These are phyloP conservation scores for Kurtzmaniella natalensis DNA, from an alignment of 1,139 yeast genomes.

Conservation along the genomic window DNA sequence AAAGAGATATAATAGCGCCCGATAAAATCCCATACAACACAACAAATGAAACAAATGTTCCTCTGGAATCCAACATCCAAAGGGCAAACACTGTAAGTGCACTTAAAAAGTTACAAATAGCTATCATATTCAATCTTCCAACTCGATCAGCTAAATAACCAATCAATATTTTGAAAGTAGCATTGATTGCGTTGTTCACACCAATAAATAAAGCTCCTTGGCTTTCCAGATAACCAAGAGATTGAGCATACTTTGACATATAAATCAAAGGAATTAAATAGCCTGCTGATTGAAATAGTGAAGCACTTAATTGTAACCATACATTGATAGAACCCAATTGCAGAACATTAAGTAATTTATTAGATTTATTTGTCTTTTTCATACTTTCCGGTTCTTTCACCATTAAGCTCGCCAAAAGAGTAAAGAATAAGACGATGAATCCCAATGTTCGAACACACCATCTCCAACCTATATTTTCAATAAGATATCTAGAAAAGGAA, in stretches of 20 bases:
- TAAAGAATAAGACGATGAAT: constrained; percentile 17
- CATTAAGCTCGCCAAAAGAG: constrained; percentile 7
- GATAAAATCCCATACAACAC: constrained; percentile 33
- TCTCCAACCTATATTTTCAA: constrained; percentile 30
- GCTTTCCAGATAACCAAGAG: constrained; percentile 28
- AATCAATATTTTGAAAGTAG: constrained; percentile 30
- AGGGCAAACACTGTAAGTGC: constrained; percentile 27
- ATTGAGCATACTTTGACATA: constrained; percentile 37
- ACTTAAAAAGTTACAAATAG: constrained; percentile 29
- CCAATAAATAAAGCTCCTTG: constrained; percentile 43
- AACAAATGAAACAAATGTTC: constrained; percentile 32
- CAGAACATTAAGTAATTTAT: constrained; percentile 12
- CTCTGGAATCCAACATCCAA: constrained; percentile 26
- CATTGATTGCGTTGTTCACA: constrained; percentile 37
- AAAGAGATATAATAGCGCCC: constrained; percentile 34
- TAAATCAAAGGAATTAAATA: constrained; percentile 36
- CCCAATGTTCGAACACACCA: constrained; percentile 38
- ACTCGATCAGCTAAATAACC: constrained; percentile 33
- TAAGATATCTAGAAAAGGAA: constrained; percentile 24
- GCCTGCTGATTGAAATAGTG: constrained; percentile 37
- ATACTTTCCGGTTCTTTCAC: constrained; percentile 3
- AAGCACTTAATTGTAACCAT: constrained; percentile 25
- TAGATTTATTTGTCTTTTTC: not conserved
- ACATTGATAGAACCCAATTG: constrained; percentile 18
- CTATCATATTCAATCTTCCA: constrained; percentile 36